Percentiles rank a stretch among this genome's conserved stretches.
These are phyloP conservation scores for Ogataea siamensis DNA, from an alignment of 805 yeast species.

Conservation along the genomic window DNA sequence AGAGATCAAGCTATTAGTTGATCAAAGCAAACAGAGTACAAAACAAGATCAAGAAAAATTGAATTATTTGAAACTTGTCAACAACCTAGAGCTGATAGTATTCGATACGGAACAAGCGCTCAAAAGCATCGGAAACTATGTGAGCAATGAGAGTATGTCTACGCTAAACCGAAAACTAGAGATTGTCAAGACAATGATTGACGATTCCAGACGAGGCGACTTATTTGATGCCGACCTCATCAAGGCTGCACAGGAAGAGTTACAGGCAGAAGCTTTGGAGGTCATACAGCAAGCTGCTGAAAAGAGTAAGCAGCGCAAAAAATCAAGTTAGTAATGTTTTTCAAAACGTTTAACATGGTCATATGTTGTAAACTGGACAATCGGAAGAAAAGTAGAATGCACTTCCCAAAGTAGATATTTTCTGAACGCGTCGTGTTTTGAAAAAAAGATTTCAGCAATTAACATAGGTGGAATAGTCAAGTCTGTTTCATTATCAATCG, in stretches of 20 bases:
- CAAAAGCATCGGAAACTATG: constrained; percentile 21
- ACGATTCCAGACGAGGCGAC: constrained; percentile 31
- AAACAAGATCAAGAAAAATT: constrained; percentile 58
- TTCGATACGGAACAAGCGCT: constrained; percentile 38
- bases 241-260: constrained; percentile 36
- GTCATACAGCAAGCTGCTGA: constrained; percentile 31
- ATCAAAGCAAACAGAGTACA: constrained; percentile 85
- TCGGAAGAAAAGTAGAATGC: too few relatives aligned
- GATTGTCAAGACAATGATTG: constrained; percentile 30
- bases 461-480: not conserved
- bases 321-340: too few relatives aligned
- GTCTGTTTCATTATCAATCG: too few relatives aligned
- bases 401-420: constrained; percentile 8
- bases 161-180: constrained; percentile 22
- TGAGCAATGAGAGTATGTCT: constrained; percentile 18
- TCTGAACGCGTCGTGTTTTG: constrained; percentile 8
- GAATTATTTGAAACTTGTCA: constrained; percentile 70
- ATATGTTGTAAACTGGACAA: too few relatives aligned
- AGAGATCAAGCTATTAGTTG: constrained; percentile 89
- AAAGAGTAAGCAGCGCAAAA: constrained; percentile 14
- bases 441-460: constrained; percentile 3
- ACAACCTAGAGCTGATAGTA: constrained; percentile 44
- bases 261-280: constrained; percentile 29
- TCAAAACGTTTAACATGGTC: too few relatives aligned
- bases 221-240: constrained; percentile 30